These are phyloP conservation scores for Hanseniaspora clermontiae DNA, from an alignment of 805 yeast genomes.

Conservation along the genomic window DNA sequence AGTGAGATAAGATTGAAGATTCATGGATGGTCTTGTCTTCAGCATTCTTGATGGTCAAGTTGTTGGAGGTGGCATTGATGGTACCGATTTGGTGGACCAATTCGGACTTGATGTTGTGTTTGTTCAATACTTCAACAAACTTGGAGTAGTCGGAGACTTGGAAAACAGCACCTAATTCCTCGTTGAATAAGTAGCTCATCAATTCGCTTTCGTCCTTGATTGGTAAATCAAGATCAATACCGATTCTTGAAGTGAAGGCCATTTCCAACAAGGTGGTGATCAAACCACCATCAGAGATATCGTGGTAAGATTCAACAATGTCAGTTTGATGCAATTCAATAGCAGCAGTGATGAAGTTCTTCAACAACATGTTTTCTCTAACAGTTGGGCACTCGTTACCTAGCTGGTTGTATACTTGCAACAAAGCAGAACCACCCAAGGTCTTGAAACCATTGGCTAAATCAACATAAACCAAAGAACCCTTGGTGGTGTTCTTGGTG, in stretches of 20 bases:
- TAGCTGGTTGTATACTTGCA: slow-evolving; percentile 82
- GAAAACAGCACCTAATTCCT: slow-evolving; percentile 94
- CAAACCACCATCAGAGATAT: slow-evolving; percentile 93
- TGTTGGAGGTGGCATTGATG: slow-evolving; percentile 21
- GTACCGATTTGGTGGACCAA: slow-evolving; percentile 54
- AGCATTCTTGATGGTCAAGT: slow-evolving; percentile 24
- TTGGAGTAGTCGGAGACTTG: slow-evolving; percentile 52
- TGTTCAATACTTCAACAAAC: slow-evolving; percentile 44
- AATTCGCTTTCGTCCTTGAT: slow-evolving; percentile 31
- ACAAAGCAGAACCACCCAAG: slow-evolving; percentile 87
- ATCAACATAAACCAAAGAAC: slow-evolving; percentile 58
- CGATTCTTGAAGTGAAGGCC: slow-evolving; percentile 94
- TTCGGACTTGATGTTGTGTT: slow-evolving; percentile 44
- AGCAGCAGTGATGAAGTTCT: slow-evolving; percentile 56
- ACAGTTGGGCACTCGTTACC: slow-evolving; percentile 80
- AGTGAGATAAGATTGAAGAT: slow-evolving; percentile 55
- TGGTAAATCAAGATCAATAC: slow-evolving; percentile 45
- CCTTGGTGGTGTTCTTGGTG: slow-evolving; percentile 37
- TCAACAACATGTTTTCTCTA: slow-evolving; percentile 49
- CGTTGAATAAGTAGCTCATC: slow-evolving; percentile 61
- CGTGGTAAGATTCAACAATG: slow-evolving; percentile 74
- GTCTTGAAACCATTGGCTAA: slow-evolving; percentile 37
- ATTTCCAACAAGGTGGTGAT: slow-evolving; percentile 75
- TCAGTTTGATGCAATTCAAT: slow-evolving; percentile 51
- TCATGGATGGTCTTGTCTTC: slow-evolving; percentile 37